phyloP scores from a whole-genome alignment of 2,329 filamentous ascomycete species.

The Colletotrichum lindemuthianum region DNA sequence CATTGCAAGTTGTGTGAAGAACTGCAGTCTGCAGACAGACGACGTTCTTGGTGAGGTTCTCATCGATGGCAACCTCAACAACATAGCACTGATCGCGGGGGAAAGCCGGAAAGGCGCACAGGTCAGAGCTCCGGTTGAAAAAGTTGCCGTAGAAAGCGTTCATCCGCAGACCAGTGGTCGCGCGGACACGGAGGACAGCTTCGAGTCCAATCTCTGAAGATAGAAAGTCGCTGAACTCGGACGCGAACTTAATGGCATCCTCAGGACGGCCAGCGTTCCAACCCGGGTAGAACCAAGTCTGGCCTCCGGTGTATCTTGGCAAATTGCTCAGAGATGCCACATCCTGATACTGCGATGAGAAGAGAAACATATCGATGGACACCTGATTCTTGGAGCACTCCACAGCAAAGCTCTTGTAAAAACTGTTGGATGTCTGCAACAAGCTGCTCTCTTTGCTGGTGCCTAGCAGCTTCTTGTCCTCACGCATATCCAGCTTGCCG shows the following conservation, averaged over 20 bases:
- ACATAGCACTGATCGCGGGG: constrained; percentile 97
- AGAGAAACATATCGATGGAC: constrained; percentile 98
- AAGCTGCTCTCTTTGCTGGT: constrained; percentile 91
- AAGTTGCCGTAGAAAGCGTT: constrained; percentile 99
- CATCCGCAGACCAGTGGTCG: constrained; percentile 94
- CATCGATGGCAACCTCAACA: constrained; percentile 97
- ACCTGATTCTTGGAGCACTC: constrained; percentile 99
- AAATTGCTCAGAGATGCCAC: constrained; percentile 96
- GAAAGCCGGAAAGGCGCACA: constrained; percentile 98
- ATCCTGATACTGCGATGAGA: constrained; percentile 96
- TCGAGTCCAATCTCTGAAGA: constrained; percentile 96
- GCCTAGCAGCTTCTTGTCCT: constrained; percentile 95
- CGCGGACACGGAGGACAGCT: constrained; percentile 93
- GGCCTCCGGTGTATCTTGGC: constrained; percentile 94
- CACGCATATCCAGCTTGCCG: constrained; percentile 90
- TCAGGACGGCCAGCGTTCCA: constrained; percentile 96
- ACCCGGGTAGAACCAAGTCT: constrained; percentile 98
- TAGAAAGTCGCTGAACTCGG: constrained; percentile 96
- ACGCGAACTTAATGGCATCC: constrained; percentile 97
- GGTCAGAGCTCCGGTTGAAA: constrained; percentile 97
- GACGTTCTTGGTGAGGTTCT: constrained; percentile 89
- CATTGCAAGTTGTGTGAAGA: constrained; percentile 96
- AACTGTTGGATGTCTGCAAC: constrained; percentile 91
- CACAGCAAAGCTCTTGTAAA: constrained; percentile 99
- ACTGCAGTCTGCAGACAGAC: constrained; percentile 95